Evolutionary conservation across 148 eudicot species (phyloP).

Genomic region (Pouteria glomerata): DNA sequence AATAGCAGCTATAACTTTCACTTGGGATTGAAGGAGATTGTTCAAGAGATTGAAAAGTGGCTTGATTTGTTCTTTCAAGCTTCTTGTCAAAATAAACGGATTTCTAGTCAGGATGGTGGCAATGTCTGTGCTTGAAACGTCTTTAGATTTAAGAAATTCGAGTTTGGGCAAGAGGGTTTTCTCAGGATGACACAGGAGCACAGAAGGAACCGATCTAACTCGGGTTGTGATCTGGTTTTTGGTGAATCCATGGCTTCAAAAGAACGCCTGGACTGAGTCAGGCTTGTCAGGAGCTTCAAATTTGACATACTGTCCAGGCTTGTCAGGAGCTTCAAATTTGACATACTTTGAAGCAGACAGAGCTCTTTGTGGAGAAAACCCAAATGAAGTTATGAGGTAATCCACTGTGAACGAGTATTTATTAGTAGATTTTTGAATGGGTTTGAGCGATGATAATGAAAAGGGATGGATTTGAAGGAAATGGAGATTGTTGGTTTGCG

Average conservation of each 20-base stretch:
- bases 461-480: not conserved
- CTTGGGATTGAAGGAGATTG: not conserved
- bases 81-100: not conserved
- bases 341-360: not conserved
- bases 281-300: too few relatives aligned
- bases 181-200: not conserved
- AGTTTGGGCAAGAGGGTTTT: too few relatives aligned
- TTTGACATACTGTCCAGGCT: too few relatives aligned
- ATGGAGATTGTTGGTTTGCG: not conserved
- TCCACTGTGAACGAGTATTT: not conserved
- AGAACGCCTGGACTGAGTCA: not conserved
- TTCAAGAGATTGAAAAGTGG: not conserved
- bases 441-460: not conserved
- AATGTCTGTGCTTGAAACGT: not conserved
- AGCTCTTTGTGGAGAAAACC: slow-evolving; percentile 1
- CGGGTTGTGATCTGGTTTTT: slow-evolving; percentile 4
- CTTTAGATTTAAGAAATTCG: too few relatives aligned
- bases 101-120: not conserved
- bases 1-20: not conserved
- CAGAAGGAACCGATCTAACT: too few relatives aligned
- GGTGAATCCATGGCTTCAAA: slow-evolving; percentile 7
- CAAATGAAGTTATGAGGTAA: slow-evolving; percentile 3
- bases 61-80: not conserved
- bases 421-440: not conserved
- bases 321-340: not conserved